phyloP scores from a whole-genome alignment of 2,329 filamentous ascomycete genomes.

The Fusarium sp. region DNA sequence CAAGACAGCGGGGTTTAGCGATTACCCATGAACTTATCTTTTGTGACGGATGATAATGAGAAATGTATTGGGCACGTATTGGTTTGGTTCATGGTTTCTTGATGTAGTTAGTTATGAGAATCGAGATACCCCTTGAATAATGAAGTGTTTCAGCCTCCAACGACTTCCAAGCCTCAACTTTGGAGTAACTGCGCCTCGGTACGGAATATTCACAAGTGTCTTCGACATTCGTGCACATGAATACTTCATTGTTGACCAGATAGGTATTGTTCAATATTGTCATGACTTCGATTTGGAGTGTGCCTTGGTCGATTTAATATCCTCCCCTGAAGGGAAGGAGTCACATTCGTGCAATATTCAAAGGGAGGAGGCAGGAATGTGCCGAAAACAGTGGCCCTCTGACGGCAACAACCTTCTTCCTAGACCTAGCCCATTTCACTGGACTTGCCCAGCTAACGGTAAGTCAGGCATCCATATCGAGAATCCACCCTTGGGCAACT shows the following conservation, averaged over 20 bases:
- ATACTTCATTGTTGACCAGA: neutral
- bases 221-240: neutral
- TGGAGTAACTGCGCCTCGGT: neutral
- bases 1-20: slow-evolving; percentile 59
- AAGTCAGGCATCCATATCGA: slow-evolving; percentile 25
- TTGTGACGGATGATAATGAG: neutral
- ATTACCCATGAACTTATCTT: slow-evolving; percentile 52
- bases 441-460: slow-evolving; percentile 8
- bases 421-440: neutral
- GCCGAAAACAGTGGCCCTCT: slow-evolving; percentile 16
- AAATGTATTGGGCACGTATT: neutral
- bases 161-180: neutral
- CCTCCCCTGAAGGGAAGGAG: neutral
- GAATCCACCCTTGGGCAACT: slow-evolving; percentile 22
- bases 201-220: neutral
- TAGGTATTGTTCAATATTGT: neutral
- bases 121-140: slow-evolving; percentile 7
- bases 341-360: neutral
- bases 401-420: slow-evolving; percentile 24
- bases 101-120: neutral
- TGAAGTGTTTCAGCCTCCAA: neutral
- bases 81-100: neutral
- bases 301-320: neutral
- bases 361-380: slow-evolving; percentile 25
- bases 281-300: neutral